A percentile compares a stretch with the other conserved stretches of the same genome.
Evolutionary conservation across 495 filamentous ascomycete species (phyloP).

Genomic region (Annulohypoxylon bovei): DNA sequence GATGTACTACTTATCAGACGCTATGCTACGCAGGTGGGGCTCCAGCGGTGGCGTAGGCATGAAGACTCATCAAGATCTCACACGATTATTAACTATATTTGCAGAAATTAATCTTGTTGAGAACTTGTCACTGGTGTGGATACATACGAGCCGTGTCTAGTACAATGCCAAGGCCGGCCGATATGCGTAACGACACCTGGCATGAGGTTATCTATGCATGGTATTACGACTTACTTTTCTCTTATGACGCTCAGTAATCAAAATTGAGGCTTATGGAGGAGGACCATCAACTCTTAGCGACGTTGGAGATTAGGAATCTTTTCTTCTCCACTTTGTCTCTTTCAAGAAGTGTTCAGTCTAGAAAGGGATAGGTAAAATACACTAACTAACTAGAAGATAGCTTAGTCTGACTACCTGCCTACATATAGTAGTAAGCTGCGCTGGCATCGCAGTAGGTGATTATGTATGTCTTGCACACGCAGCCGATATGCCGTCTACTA

Average conservation of each 20-base stretch:
- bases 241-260: neutral
- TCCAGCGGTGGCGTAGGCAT: slow-evolving; percentile 7
- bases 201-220: neutral
- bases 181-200: neutral
- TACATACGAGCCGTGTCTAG: neutral
- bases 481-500: slow-evolving; percentile 18
- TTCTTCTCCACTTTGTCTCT: slow-evolving; percentile 5
- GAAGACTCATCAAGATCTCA: neutral
- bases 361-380: slow-evolving; percentile 22
- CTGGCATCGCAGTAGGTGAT: neutral
- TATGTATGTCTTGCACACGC: slow-evolving; percentile 18
- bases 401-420: neutral
- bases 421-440: slow-evolving; percentile 8
- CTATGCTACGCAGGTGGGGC: neutral
- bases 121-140: neutral
- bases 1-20: neutral
- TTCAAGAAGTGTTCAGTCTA: slow-evolving; percentile 5
- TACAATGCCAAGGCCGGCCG: slow-evolving; percentile 8
- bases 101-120: neutral
- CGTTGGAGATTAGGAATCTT: neutral
- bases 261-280: neutral
- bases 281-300: neutral
- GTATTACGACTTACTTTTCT: slow-evolving; percentile 5
- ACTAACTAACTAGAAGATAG: neutral
- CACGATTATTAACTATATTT: neutral